Percentiles rank a stretch among this genome's conserved stretches.
Evolutionary conservation across 495 filamentous ascomycete genomes (phyloP).

Genomic region (Glutinoglossum americanum): DNA sequence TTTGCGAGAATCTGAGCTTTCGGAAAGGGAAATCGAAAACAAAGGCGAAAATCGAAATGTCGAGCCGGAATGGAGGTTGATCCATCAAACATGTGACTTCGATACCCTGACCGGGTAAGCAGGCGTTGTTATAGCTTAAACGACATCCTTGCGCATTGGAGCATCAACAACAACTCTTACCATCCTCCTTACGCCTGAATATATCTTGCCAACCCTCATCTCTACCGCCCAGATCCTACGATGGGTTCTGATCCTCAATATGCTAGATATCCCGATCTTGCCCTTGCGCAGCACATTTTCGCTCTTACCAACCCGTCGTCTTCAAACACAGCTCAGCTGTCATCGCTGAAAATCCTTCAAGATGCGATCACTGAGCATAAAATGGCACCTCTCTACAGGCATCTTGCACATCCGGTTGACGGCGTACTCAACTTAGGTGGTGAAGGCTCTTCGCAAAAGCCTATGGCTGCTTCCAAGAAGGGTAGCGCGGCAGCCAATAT

Average conservation of each 20-base stretch:
- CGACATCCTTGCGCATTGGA: neutral
- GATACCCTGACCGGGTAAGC: neutral
- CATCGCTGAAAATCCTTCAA: constrained; percentile 64
- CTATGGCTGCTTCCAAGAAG: constrained; percentile 21
- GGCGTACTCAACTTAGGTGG: constrained; percentile 66
- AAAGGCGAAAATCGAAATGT: neutral
- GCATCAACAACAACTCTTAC: neutral
- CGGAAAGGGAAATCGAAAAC: neutral
- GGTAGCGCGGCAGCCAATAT: constrained; percentile 40
- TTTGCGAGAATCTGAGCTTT: neutral
- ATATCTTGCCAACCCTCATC: too few relatives aligned
- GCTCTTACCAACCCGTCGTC: constrained; percentile 79
- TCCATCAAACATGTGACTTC: neutral
- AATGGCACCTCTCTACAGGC: constrained; percentile 92
- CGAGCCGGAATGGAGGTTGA: neutral
- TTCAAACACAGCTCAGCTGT: constrained; percentile 39
- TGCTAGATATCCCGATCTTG: constrained; percentile 79
- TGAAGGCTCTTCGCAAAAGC: constrained; percentile 33
- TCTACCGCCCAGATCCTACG: constrained; percentile 13
- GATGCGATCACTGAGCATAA: constrained; percentile 82
- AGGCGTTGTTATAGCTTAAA: neutral
- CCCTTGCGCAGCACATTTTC: constrained; percentile 92
- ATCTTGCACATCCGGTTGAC: constrained; percentile 82
- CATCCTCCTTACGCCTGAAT: too few relatives aligned
- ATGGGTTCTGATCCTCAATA: constrained; percentile 98